Percentiles rank a stretch among this genome's conserved stretches.
Evolutionary conservation across 1,139 yeast species (phyloP).

Genomic region (Taiozyma sp.): DNA sequence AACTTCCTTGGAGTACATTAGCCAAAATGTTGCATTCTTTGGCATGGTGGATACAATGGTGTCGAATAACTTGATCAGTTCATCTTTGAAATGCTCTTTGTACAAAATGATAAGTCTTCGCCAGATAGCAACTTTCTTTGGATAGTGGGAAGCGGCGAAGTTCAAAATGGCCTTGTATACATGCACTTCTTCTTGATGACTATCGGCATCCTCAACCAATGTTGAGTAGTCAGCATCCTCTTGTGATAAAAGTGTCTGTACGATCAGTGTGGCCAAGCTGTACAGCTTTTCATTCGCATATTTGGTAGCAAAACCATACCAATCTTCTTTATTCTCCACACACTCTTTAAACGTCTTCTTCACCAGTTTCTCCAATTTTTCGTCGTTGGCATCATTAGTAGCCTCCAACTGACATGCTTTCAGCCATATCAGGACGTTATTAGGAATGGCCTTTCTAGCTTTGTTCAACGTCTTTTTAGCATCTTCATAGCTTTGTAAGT

Average conservation of each 20-base stretch:
- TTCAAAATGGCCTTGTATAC: slow-evolving; percentile 39
- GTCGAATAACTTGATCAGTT: slow-evolving; percentile 45
- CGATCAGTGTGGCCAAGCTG: slow-evolving; percentile 22
- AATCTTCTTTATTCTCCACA: slow-evolving; percentile 31
- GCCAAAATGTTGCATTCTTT: slow-evolving; percentile 42
- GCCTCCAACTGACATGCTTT: slow-evolving; percentile 65
- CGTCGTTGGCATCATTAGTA: slow-evolving; percentile 33
- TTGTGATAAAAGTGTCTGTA: slow-evolving; percentile 44
- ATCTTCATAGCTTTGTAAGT: slow-evolving; percentile 36
- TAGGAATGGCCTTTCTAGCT: slow-evolving; percentile 52
- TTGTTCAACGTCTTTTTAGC: slow-evolving; percentile 57
- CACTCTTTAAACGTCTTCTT: slow-evolving; percentile 48
- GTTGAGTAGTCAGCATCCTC: slow-evolving; percentile 28
- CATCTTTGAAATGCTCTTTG: slow-evolving; percentile 29
- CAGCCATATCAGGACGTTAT: slow-evolving; percentile 61
- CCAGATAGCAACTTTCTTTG: slow-evolving; percentile 54
- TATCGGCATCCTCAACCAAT: slow-evolving; percentile 47
- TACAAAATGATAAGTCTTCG: slow-evolving; percentile 42
- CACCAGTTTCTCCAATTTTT: slow-evolving; percentile 40
- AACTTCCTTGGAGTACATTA: slow-evolving; percentile 70
- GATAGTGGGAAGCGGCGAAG: slow-evolving; percentile 40
- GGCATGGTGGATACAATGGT: slow-evolving; percentile 43
- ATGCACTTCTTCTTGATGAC: slow-evolving; percentile 27
- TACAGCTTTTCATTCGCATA: slow-evolving; percentile 29
- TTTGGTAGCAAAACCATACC: slow-evolving; percentile 39